Evolutionary conservation across 768 basidiomycete genomes (phyloP).

Genomic region (Pleurotus sapidus): DNA sequence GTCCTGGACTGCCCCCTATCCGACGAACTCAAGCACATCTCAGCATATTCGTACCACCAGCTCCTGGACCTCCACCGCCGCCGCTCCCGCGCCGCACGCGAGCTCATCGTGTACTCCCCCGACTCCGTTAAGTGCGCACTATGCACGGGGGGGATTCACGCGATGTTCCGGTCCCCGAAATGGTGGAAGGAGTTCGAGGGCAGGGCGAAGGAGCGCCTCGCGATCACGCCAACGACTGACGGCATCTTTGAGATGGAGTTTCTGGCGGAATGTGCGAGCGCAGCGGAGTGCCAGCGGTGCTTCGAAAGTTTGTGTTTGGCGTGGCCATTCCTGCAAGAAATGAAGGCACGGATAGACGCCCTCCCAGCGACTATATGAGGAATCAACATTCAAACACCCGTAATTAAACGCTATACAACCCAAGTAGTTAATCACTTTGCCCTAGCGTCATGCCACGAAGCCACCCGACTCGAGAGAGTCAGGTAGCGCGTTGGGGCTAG

Average conservation of each 20-base stretch:
- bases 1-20: conserved; percentile 38
- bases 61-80: conserved; percentile 44
- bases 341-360: conserved; percentile 43
- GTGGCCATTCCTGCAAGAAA: conserved; percentile 20
- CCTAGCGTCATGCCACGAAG: conserved; percentile 16
- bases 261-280: conserved; percentile 32
- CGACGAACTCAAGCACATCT: conserved; percentile 49
- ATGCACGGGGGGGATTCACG: conserved; percentile 32
- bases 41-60: conserved; percentile 46
- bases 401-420: background rate
- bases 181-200: conserved; percentile 49
- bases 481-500: conserved; percentile 26
- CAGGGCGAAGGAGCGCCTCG: conserved; percentile 43
- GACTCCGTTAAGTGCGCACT: conserved; percentile 39
- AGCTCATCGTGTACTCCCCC: conserved; percentile 27
- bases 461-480: conserved; percentile 39
- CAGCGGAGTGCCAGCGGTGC: conserved; percentile 41
- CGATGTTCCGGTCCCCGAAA: conserved; percentile 28
- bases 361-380: conserved; percentile 8
- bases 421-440: background rate
- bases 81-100: conserved; percentile 36
- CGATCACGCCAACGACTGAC: conserved; percentile 38
- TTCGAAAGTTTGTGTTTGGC: conserved; percentile 38
- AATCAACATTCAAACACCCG: background rate
- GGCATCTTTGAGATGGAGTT: conserved; percentile 36